phyloP scores from a whole-genome alignment of 1,284 basidiomycete genomes.

The Ceratobasidium sp. region DNA sequence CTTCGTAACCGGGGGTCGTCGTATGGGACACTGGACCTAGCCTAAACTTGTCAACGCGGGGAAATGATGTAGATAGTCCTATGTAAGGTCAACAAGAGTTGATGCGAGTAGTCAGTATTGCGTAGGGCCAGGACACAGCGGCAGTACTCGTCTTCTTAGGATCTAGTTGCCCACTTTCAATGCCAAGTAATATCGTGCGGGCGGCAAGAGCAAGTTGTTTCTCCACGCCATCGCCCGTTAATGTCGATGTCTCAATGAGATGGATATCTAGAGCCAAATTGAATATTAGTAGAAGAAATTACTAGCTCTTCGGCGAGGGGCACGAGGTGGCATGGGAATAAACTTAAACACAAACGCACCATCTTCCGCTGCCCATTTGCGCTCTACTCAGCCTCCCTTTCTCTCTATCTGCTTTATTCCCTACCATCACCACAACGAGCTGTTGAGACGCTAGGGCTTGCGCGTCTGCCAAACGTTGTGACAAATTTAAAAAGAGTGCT shows the following conservation, averaged over 20 bases:
- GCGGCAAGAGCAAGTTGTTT: slow-evolving; percentile 93
- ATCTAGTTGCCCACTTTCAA: slow-evolving; percentile 91
- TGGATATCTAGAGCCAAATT: slow-evolving; percentile 75
- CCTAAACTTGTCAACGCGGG: slow-evolving; percentile 50
- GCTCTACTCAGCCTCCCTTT: slow-evolving; percentile 92
- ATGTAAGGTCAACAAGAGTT: too few species aligned
- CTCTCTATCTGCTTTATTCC: too few species aligned
- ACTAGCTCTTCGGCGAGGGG: too few species aligned
- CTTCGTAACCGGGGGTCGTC: slow-evolving; percentile 92
- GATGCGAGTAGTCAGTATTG: neutral
- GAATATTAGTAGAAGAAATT: neutral
- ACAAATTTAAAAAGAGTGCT: too few species aligned
- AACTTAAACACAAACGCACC: too few species aligned
- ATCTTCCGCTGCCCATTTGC: slow-evolving; percentile 95
- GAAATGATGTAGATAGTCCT: too few species aligned
- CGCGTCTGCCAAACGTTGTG: too few species aligned
- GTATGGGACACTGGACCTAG: slow-evolving; percentile 95
- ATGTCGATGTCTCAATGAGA: slow-evolving; percentile 92
- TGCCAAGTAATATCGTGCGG: slow-evolving; percentile 90
- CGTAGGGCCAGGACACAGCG: neutral
- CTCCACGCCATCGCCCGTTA: slow-evolving; percentile 94
- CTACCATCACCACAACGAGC: too few species aligned
- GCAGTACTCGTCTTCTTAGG: slow-evolving; percentile 82
- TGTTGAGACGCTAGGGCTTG: too few species aligned
- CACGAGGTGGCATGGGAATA: too few species aligned